A percentile compares a stretch with the other conserved stretches of the same genome.
Evolutionary conservation across 805 yeast species (phyloP).

Genomic region (Barnettozyma siamensis): DNA sequence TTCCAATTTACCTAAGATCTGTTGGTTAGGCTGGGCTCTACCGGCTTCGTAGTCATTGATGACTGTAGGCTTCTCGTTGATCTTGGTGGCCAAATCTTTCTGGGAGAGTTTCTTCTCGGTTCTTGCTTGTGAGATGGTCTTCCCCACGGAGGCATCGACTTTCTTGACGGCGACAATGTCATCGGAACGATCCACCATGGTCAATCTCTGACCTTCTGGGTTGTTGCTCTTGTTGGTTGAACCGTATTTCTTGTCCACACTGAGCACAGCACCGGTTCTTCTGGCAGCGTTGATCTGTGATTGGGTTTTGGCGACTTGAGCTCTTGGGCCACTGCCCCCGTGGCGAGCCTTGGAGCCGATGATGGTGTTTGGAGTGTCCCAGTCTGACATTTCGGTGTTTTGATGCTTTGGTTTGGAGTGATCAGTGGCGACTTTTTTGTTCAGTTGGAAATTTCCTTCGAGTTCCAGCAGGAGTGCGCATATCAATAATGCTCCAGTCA

Average conservation of each 20-base stretch:
- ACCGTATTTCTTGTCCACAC: conserved; percentile 91
- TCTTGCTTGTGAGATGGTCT: conserved; percentile 79
- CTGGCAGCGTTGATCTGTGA: conserved; percentile 88
- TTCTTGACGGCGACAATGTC: conserved; percentile 92
- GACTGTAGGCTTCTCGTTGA: conserved; percentile 93
- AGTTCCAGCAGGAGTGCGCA: no score
- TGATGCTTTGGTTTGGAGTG: background rate
- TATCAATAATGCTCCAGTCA: background rate
- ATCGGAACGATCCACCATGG: conserved; percentile 89
- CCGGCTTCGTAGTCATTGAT: conserved; percentile 97
- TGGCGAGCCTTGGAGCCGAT: conserved; percentile 87
- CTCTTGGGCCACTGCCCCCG: conserved; percentile 86
- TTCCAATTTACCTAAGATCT: conserved; percentile 85
- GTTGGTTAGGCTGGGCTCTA: conserved; percentile 95
- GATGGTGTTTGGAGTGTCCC: conserved; percentile 80
- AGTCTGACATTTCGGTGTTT: conserved; percentile 49
- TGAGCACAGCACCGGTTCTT: conserved; percentile 81
- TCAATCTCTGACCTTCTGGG: conserved; percentile 91
- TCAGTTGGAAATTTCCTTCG: background rate
- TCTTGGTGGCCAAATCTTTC: conserved; percentile 92
- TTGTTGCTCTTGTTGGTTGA: conserved; percentile 53
- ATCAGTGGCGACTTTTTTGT: background rate
- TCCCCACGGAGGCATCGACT: conserved; percentile 78
- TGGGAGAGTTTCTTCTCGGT: conserved; percentile 85
- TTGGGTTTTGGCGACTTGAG: conserved; percentile 71